These are phyloP conservation scores for Podospora anserina DNA, from an alignment of 495 filamentous ascomycete species.

Conservation along the genomic window DNA sequence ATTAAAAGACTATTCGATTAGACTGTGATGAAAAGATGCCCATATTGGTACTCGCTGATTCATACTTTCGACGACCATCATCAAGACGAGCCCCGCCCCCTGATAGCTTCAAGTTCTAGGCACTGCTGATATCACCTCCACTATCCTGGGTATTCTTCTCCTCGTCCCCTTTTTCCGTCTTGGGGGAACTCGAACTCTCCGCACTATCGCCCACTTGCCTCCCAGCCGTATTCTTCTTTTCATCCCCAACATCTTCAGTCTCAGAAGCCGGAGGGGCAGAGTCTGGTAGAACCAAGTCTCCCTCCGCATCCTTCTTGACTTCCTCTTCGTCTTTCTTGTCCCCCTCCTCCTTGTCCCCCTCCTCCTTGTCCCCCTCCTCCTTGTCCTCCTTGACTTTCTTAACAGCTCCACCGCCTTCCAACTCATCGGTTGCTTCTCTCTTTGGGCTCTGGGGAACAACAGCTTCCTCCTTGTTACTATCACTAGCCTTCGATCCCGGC, in stretches of 20 bases:
- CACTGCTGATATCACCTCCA: not conserved
- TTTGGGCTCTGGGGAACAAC: constrained; percentile 35
- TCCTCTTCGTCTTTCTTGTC: constrained; percentile 24
- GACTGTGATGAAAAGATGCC: not conserved
- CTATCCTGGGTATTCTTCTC: not conserved
- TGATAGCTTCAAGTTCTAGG: not conserved
- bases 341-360: constrained; percentile 26
- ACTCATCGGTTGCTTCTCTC: constrained; percentile 44
- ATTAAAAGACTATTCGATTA: not conserved
- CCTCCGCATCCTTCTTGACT: constrained; percentile 19
- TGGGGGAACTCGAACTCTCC: not conserved
- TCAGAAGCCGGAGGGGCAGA: not conserved
- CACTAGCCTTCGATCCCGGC: constrained; percentile 1
- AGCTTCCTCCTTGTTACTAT: not conserved
- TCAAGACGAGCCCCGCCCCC: too few relatives aligned
- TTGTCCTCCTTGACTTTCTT: constrained; percentile 41
- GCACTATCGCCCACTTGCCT: not conserved
- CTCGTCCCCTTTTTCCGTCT: not conserved
- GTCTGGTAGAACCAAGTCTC: constrained; percentile 23
- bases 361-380: constrained; percentile 11
- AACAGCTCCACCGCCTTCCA: constrained; percentile 32
- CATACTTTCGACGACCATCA: too few relatives aligned
- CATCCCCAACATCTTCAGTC: not conserved
- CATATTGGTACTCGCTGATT: not conserved
- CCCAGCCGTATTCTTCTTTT: not conserved